phyloP scores from a whole-genome alignment of 768 basidiomycete genomes.

The Gyrodon lividus region DNA sequence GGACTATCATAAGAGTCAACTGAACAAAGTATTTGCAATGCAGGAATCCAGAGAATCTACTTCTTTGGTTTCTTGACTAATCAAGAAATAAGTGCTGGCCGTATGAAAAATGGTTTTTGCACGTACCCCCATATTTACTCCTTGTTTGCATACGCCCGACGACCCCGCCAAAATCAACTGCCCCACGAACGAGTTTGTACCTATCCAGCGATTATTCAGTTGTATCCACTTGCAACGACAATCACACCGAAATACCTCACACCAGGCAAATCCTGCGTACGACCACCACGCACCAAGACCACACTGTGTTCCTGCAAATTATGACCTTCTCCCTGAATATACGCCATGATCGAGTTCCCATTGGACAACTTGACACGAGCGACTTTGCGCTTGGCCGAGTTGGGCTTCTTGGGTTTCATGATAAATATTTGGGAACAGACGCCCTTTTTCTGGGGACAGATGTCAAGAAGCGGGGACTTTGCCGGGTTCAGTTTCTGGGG shows the following conservation, averaged over 20 bases:
- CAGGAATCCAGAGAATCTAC: slow-evolving; percentile 25
- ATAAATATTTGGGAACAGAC: slow-evolving; percentile 83
- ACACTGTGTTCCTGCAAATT: slow-evolving; percentile 98
- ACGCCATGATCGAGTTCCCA: slow-evolving; percentile 87
- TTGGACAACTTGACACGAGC: slow-evolving; percentile 90
- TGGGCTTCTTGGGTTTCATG: slow-evolving; percentile 93
- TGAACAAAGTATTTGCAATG: not conserved
- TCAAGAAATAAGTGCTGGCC: slow-evolving; percentile 9
- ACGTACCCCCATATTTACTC: slow-evolving; percentile 89
- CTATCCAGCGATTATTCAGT: slow-evolving; percentile 39
- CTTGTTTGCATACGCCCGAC: slow-evolving; percentile 77
- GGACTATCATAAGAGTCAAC: slow-evolving; percentile 1
- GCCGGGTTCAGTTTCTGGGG: slow-evolving; percentile 43
- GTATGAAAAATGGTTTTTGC: not conserved
- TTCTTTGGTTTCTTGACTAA: slow-evolving; percentile 88
- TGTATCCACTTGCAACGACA: not conserved
- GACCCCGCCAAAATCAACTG: slow-evolving; percentile 88
- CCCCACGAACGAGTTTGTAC: slow-evolving; percentile 93
- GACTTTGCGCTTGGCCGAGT: slow-evolving; percentile 97
- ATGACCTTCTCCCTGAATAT: slow-evolving; percentile 96
- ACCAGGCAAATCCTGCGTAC: slow-evolving; percentile 97
- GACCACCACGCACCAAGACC: slow-evolving; percentile 90
- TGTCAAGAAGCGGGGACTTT: slow-evolving; percentile 78
- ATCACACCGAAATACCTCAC: slow-evolving; percentile 66
- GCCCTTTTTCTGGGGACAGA: slow-evolving; percentile 85